Conservation (phyloP, 805 yeast species). For the Wickerhamiella australiensis region DNA sequence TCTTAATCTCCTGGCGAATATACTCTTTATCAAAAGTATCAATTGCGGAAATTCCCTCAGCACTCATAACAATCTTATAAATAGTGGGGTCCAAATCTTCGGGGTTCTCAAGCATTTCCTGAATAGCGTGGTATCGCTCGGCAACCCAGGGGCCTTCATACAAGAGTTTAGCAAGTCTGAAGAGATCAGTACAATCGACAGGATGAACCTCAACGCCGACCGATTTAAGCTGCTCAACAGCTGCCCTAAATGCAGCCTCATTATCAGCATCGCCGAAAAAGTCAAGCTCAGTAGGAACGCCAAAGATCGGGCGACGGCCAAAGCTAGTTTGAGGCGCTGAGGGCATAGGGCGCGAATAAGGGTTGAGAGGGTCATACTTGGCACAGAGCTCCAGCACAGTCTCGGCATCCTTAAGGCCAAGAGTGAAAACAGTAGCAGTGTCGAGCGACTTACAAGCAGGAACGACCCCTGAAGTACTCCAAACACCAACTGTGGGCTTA, state of each 20-base stretch:
- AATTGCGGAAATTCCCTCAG: constrained; percentile 67
- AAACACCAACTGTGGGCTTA: constrained; percentile 82
- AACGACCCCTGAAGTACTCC: constrained; percentile 83
- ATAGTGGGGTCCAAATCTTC: constrained; percentile 78
- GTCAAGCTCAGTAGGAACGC: constrained; percentile 48
- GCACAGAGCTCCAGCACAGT: constrained; percentile 58
- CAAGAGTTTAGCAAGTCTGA: constrained; percentile 72
- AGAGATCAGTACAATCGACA: constrained; percentile 60
- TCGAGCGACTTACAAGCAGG: constrained; percentile 95
- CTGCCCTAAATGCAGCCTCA: constrained; percentile 50
- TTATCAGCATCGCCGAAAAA: constrained; percentile 80
- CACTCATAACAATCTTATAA: constrained; percentile 58
- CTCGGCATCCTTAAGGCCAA: constrained; percentile 75
- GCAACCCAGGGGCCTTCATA: constrained; percentile 99
- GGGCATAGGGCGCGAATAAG: constrained; percentile 70
- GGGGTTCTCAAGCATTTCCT: constrained; percentile 62
- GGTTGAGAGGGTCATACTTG: constrained; percentile 59
- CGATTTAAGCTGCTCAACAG: constrained; percentile 42
- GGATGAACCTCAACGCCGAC: constrained; percentile 49
- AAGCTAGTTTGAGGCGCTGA: constrained; percentile 48
- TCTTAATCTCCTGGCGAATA: constrained; percentile 67
- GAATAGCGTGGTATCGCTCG: constrained; percentile 77
- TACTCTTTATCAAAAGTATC: constrained; percentile 79
- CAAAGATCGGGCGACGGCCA: constrained; percentile 50
- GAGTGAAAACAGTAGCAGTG: constrained; percentile 76